These are phyloP conservation scores for Nematocida major DNA, from an alignment of 371 early-diverging fungal species.

Conservation along the genomic window DNA sequence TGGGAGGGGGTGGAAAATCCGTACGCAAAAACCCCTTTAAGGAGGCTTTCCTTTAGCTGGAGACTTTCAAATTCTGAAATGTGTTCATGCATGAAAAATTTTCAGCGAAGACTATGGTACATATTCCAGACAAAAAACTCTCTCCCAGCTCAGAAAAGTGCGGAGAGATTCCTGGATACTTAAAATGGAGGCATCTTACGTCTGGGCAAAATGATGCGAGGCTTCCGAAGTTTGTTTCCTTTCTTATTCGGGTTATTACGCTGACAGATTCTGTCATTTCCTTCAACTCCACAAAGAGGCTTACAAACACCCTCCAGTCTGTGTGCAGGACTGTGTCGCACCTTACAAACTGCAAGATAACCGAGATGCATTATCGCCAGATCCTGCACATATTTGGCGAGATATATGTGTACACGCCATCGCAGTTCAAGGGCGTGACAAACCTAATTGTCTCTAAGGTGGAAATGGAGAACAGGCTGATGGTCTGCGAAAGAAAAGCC, in stretches of 20 bases:
- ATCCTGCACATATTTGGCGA: constrained; percentile 25
- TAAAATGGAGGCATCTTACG: constrained; percentile 32
- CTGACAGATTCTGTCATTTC: constrained; percentile 48
- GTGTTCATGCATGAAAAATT: constrained; percentile 41
- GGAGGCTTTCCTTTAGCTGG: constrained; percentile 75
- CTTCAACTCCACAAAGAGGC: constrained; percentile 30
- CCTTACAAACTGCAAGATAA: background rate
- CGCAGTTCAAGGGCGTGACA: background rate
- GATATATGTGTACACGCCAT: constrained; percentile 10
- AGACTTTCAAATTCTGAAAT: constrained; percentile 28
- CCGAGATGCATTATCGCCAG: constrained; percentile 26
- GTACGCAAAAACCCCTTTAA: constrained; percentile 92
- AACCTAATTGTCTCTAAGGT: background rate
- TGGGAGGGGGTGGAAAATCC: constrained; percentile 36
- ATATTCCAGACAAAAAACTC: background rate
- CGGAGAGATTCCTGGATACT: constrained; percentile 34
- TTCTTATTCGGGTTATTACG: constrained; percentile 31
- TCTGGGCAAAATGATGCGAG: background rate
- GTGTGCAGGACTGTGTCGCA: constrained; percentile 25
- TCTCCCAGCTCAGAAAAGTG: background rate
- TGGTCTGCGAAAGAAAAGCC: constrained; percentile 41
- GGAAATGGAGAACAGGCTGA: constrained; percentile 17
- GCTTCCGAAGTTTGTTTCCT: constrained; percentile 15
- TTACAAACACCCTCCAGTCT: constrained; percentile 30
- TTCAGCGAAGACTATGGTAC: background rate